phyloP scores from a whole-genome alignment of 371 early-diverging fungal species.

The Rhizopus arrhizus region DNA sequence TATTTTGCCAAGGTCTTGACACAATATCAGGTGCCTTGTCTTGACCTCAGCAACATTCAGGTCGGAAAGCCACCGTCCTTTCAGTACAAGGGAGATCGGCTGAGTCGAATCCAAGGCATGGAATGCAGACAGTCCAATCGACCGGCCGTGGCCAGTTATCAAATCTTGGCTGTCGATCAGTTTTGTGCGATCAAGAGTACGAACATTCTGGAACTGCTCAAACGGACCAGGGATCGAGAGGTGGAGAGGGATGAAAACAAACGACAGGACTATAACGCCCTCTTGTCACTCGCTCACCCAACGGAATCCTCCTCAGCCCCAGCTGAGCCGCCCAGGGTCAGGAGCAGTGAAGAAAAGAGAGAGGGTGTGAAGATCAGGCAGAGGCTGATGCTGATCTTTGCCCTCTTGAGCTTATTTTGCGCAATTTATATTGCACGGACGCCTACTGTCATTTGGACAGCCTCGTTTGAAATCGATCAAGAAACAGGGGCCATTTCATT shows the following conservation, averaged over 20 bases:
- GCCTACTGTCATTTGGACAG: constrained; percentile 8
- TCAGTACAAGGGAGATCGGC: not conserved
- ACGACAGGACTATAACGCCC: not conserved
- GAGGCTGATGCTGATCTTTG: not conserved
- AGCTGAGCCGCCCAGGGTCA: not conserved
- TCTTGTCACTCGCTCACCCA: not conserved
- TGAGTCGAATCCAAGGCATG: constrained; percentile 16
- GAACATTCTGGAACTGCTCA: constrained; percentile 35
- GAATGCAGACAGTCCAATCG: constrained; percentile 32
- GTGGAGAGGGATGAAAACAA: constrained; percentile 12
- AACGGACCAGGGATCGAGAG: constrained; percentile 36
- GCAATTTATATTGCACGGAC: not conserved
- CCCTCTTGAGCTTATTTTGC: not conserved
- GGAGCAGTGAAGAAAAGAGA: not conserved
- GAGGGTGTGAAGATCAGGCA: not conserved
- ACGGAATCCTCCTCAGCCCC: not conserved
- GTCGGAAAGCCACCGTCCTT: constrained; percentile 20
- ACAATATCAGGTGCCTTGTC: constrained; percentile 20
- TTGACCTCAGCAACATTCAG: constrained; percentile 24
- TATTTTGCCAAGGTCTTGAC: constrained; percentile 23
- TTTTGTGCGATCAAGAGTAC: constrained; percentile 38
- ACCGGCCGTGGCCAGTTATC: constrained; percentile 37
- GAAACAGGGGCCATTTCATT: not conserved
- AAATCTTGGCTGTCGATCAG: constrained; percentile 44
- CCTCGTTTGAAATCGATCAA: constrained; percentile 10